Percentiles rank a stretch among this genome's conserved stretches.
Evolutionary conservation across 805 yeast species (phyloP).

Genomic region (Kazachstania taianensis): DNA sequence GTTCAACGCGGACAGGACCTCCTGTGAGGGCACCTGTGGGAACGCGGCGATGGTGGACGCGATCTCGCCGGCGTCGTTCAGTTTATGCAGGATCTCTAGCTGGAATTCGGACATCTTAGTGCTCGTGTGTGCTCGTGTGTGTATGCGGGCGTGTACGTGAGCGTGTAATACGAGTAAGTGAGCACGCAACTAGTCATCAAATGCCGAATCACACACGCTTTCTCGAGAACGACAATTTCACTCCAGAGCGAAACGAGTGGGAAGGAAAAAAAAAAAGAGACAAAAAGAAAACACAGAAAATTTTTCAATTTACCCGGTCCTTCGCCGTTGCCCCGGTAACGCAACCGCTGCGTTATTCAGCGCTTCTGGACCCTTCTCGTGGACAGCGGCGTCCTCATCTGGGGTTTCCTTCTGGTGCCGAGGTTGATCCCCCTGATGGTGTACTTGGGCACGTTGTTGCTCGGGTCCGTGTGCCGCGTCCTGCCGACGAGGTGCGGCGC

Average conservation of each 20-base stretch:
- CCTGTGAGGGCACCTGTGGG: conserved; percentile 53
- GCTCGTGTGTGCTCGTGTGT: not conserved
- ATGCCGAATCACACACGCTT: too few species aligned
- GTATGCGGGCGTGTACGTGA: not conserved
- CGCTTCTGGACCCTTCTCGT: not conserved
- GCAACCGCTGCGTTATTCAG: too few species aligned
- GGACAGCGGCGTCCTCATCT: not conserved
- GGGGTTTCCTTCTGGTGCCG: not conserved
- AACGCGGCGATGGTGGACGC: conserved; percentile 60
- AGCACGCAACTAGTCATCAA: too few species aligned
- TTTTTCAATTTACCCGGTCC: conserved; percentile 1
- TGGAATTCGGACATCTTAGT: conserved; percentile 60
- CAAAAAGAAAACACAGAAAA: too few species aligned
- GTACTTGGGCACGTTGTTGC: not conserved
- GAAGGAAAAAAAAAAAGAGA: too few species aligned
- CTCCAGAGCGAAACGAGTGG: too few species aligned
- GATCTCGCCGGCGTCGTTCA: conserved; percentile 54
- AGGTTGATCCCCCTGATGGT: conserved; percentile 1
- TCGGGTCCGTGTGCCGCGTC: not conserved
- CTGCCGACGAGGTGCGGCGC: too few species aligned
- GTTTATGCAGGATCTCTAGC: conserved; percentile 48
- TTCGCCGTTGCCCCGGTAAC: too few species aligned
- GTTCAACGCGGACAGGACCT: conserved; percentile 72
- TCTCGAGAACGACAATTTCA: too few species aligned
- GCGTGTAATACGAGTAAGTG: too few species aligned